Base-by-base conservation (phyloP, 768 basidiomycete genomes). In the Paxillus ammoniavirescens region DNA sequence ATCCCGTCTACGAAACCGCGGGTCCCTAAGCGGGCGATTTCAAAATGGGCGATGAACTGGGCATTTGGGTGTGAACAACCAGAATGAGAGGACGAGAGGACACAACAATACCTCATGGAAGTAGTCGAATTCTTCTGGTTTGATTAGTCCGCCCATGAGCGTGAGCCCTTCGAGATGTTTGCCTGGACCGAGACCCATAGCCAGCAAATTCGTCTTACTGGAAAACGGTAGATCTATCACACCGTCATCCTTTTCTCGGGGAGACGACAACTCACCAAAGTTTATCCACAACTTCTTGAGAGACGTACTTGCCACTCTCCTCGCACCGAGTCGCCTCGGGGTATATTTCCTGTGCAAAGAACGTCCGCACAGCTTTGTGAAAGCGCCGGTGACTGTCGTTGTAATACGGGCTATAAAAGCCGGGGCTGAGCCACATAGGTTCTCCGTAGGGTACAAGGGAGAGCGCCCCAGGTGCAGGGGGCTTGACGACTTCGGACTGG, bases 1-100 rank as follows among this genome's bases (percentile, higher is more conserved):
- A 97, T 71, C 14, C 93, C 96, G 62, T 96, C 95, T 26, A 91
- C 83, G 57, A 91, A 92, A 5, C 89, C 93, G 37, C 94, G 84
- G 18, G 89, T 89, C 23, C 89, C 90, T 47, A 91, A 83, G 13
- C 93, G 84, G 4, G 84, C 82, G 21, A 97, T 75, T 69, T 98
- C 96, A 37, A 86, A 81, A 58, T 90, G 84, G 51, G 91, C 77
- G 55, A 92, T 89, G 42, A 86, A 76, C 89, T 91, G 56, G 35
- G 47, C 8, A 9, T 37, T 46, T 21, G 21, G 33, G 40, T 18
- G 23, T 59, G 47, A 53, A 52, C 45, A 14, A 28, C 17, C 13
- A 33, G 21, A 21, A 21, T 21, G 21, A 21, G 21, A 38, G 15
- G 23, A 28, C 28, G 33, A 42, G 2, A 10, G 6, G 8, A 21